These are phyloP conservation scores for Alternaria alternata DNA, from an alignment of 2,329 filamentous ascomycete genomes.

Conservation along the genomic window DNA sequence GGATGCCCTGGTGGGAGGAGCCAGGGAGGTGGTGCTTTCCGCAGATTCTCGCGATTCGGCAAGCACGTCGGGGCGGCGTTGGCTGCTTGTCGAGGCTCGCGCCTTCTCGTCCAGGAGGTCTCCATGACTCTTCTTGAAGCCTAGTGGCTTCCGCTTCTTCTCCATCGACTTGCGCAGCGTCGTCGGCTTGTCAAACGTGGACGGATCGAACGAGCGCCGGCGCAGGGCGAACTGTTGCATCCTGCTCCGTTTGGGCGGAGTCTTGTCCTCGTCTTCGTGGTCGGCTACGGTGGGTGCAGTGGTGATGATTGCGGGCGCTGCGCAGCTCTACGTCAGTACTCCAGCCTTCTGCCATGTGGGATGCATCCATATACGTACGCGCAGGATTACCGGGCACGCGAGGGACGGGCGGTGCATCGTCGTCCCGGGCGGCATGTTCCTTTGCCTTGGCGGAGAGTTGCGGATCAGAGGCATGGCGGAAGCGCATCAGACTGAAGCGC, in stretches of 20 bases:
- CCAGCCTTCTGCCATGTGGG: neutral
- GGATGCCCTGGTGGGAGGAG: constrained; percentile 72
- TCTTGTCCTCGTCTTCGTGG: constrained; percentile 19
- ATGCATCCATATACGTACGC: constrained; percentile 22
- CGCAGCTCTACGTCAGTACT: constrained; percentile 33
- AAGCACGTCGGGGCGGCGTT: constrained; percentile 54
- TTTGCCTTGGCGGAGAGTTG: constrained; percentile 81
- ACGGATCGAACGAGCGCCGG: constrained; percentile 49
- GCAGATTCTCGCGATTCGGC: constrained; percentile 70
- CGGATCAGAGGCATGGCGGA: constrained; percentile 92
- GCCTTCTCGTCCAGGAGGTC: constrained; percentile 52
- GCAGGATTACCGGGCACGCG: constrained; percentile 42
- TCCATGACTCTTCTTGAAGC: constrained; percentile 37
- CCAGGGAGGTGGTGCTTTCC: constrained; percentile 68
- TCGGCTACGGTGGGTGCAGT: constrained; percentile 78
- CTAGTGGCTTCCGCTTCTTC: constrained; percentile 42
- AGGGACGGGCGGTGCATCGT: constrained; percentile 40
- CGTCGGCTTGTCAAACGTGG: constrained; percentile 37
- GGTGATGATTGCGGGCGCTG: constrained; percentile 78
- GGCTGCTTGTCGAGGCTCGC: constrained; percentile 68
- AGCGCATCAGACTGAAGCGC: constrained; percentile 75
- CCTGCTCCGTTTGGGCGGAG: constrained; percentile 38
- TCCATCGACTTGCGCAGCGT: constrained; percentile 49
- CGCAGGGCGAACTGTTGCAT: constrained; percentile 48
- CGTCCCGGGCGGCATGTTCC: constrained; percentile 63